These are phyloP conservation scores for Taxillus chinensis DNA, from an alignment of 164 flowering plant species.

Conservation along the genomic window DNA sequence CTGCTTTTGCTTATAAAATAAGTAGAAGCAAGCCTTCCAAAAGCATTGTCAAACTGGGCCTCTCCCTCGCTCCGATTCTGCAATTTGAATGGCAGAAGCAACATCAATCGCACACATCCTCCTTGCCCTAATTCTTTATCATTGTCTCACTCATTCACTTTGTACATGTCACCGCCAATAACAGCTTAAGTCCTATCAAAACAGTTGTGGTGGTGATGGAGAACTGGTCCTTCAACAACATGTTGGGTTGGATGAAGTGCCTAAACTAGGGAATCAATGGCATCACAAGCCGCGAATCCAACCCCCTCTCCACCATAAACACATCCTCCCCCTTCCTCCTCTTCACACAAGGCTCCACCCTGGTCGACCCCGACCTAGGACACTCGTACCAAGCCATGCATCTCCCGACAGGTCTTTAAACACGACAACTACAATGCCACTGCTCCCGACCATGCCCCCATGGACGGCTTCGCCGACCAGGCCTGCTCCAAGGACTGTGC, in stretches of 20 bases:
- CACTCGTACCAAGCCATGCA: slow-evolving; percentile 82
- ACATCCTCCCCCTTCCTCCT: slow-evolving; percentile 28
- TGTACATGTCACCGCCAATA: too few relatives aligned
- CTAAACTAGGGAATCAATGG: slow-evolving; percentile 63
- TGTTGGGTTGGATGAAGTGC: slow-evolving; percentile 77
- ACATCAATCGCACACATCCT: too few relatives aligned
- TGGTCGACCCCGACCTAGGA: slow-evolving; percentile 73
- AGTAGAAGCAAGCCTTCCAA: too few relatives aligned
- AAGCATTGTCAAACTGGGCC: too few relatives aligned
- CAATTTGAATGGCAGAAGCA: too few relatives aligned
- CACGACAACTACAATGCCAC: slow-evolving; percentile 37
- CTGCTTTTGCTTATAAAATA: too few relatives aligned
- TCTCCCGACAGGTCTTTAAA: slow-evolving; percentile 61
- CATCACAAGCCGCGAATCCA: slow-evolving; percentile 55
- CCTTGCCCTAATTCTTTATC: too few relatives aligned
- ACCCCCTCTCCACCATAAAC: slow-evolving; percentile 35
- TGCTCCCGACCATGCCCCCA: slow-evolving; percentile 42
- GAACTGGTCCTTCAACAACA: slow-evolving; percentile 77
- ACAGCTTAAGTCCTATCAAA: slow-evolving; percentile 47
- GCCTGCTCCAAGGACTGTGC: slow-evolving; percentile 35
- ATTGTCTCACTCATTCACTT: too few relatives aligned
- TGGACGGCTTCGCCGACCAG: slow-evolving; percentile 73
- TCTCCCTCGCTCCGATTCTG: too few relatives aligned
- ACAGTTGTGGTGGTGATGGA: slow-evolving; percentile 72
- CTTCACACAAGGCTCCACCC: slow-evolving; percentile 38